Base-by-base conservation (phyloP, 371 early-diverging fungal genomes). In the Lichtheimia ramosa region DNA sequence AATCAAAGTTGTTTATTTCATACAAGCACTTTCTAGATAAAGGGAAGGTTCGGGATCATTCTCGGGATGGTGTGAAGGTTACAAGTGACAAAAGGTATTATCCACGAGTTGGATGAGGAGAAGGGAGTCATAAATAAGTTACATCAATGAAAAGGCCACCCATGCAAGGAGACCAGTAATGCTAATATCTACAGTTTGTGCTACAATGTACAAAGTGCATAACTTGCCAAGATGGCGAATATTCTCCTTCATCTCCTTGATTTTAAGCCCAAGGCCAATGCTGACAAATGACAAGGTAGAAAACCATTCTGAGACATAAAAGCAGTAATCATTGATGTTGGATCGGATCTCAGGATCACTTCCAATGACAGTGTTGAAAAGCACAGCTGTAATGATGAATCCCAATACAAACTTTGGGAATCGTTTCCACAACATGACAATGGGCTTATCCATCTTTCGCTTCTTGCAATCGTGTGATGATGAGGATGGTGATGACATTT, bases 351-450 rank as follows among this genome's bases (percentile, higher is more conserved):
- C 74, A 2, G 69, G 25, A 5, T 69, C 65, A 18, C 54, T 59
- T 2, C 73, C 62, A 1, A 85, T 69, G 2, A 74, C 79, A 0
- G 86, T 85, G 42, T 85, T 85, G 63, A 85, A 85, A 13, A 85
- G 54, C 2, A 83, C 61, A 0, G 86, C 86, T 0, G 86, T 86
- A 21, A 79, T 58, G 46, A 86, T 71, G 48, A 86, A 86, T 0
- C 86, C 86, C 43, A 86, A 64, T 0, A 86, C 84, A 58, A 86
- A 86, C 48, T 86, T 86, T 3, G 86, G 86, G 59, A 86, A 86
- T 5, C 86, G 75, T 20, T 74, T 73, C 84, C 84, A 86, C 6
- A 83, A 58, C 43, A 83, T 25, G 0, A 80, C 66, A 12, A 68
- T 59, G 1, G 75, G 64, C 34, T 62, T 62, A 25, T 62, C 62